Evolutionary conservation across 345 rosid species (phyloP).

Genomic region (Pugionium dolabratum): DNA sequence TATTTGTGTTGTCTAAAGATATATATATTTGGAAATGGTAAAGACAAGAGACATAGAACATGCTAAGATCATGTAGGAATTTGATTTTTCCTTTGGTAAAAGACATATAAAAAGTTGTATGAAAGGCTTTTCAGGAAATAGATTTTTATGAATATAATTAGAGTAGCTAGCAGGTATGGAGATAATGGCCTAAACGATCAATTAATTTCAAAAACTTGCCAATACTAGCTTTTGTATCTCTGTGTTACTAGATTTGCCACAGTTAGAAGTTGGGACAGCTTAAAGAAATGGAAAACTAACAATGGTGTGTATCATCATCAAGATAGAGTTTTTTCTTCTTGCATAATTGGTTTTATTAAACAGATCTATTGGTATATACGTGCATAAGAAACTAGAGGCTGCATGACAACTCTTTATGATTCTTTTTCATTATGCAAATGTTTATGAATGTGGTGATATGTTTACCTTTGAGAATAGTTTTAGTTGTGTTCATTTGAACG

Average conservation of each 20-base stretch:
- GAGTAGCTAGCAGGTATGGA: constrained; percentile 26
- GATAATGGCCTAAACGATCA: constrained; percentile 36
- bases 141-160: constrained; percentile 31
- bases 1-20: no score
- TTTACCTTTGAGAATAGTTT: constrained; percentile 29
- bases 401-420: constrained; percentile 6
- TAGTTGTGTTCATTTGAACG: constrained; percentile 41
- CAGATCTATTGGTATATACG: constrained; percentile 5
- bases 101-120: constrained; percentile 22
- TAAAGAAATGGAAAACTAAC: not conserved
- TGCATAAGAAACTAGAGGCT: constrained; percentile 20
- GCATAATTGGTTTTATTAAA: constrained; percentile 18
- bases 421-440: constrained; percentile 8
- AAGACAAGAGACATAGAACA: constrained; percentile 34
- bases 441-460: not conserved
- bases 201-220: constrained; percentile 37
- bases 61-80: constrained; percentile 35
- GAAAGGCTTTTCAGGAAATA: constrained; percentile 29
- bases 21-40: constrained; percentile 3
- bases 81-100: constrained; percentile 22
- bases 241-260: constrained; percentile 42
- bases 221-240: constrained; percentile 31
- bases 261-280: constrained; percentile 21
- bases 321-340: not conserved
- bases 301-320: no score